Evolutionary conservation across 163 green algal species (phyloP), one percentile per base, ranked within the genome.

Genomic region (Chlorella variabilis): DNA sequence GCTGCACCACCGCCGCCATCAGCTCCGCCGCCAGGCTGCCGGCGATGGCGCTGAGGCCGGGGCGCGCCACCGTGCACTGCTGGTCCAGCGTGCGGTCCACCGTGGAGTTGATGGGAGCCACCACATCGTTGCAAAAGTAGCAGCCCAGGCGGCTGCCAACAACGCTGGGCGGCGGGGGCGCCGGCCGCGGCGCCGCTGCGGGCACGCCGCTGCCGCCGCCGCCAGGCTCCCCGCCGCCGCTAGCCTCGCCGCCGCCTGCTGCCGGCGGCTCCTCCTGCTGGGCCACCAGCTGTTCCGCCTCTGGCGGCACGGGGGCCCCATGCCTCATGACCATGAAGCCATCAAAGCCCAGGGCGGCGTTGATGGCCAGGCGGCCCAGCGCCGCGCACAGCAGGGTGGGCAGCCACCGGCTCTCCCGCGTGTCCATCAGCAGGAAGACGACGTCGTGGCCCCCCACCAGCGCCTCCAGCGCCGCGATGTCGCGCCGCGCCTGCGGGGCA

Each of bases 121-220:
- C 91, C 2, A 99, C 96, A 75, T 99, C 97, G 83, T 98, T 98
- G 91, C 97, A 99, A 81, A 99, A 99, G 91, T 99, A 99, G 89
- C 97, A 99, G 11, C 97, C 96, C 66, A 98, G 91, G 11, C 92
- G 90, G 34, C 54, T 29, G 54, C 18, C 23, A 9, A 11, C 54
- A n/a, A 29, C 18, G 11, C 45, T 54, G 11, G 45, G 11, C 45
- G 15, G 45, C 45, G 45, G 27, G 56, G 54, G 31, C 3, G 23
- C 49, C 20, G 3, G 61, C 34, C 20, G 51, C 73, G 9, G 36
- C 36, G 23, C 20, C 49, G 17, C 58, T 49, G 58, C 48, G 31
- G 15, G 21, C 31, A 3, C 20, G 34, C 25, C 18, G 2, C 36
- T 38, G 25, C 63, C 25, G 23, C 63, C 25, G 34, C 63, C 38